Conservation (phyloP, 2,329 filamentous ascomycete genomes). For the Ambrosiella beaveri region DNA sequence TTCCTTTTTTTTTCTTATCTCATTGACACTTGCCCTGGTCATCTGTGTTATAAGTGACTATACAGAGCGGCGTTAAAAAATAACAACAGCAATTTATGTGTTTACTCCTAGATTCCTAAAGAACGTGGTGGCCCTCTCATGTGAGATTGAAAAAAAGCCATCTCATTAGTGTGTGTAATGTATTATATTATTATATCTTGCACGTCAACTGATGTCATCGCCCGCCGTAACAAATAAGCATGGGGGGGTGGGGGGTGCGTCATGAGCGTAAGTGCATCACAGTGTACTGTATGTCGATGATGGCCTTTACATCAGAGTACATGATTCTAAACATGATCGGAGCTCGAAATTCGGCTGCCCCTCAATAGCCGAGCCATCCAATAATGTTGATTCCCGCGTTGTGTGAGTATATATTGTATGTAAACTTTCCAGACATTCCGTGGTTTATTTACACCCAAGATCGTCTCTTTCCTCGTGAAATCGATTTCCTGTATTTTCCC, state of each 20-base stretch:
- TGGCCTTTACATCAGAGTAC: neutral
- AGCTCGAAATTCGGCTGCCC: neutral
- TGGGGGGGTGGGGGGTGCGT: neutral
- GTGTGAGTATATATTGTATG: neutral
- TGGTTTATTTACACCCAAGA: neutral
- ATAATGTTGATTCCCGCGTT: neutral
- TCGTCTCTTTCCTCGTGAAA: neutral
- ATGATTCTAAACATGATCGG: neutral
- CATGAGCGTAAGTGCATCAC: neutral
- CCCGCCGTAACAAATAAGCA: neutral
- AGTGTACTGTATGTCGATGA: neutral
- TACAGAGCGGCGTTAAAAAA: neutral
- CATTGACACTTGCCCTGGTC: neutral
- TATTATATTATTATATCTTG: neutral
- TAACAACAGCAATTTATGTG: neutral
- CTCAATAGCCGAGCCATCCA: neutral
- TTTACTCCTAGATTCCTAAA: neutral
- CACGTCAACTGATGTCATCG: neutral
- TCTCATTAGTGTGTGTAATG: conserved; percentile 1
- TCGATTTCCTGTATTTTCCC: neutral
- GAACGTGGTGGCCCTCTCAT: neutral
- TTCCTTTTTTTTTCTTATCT: neutral
- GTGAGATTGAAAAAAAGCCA: neutral
- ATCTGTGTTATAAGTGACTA: neutral
- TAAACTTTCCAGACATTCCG: neutral